Base-by-base conservation (phyloP, 108 stramenopile genomes). In the Cyclotella atomus region DNA sequence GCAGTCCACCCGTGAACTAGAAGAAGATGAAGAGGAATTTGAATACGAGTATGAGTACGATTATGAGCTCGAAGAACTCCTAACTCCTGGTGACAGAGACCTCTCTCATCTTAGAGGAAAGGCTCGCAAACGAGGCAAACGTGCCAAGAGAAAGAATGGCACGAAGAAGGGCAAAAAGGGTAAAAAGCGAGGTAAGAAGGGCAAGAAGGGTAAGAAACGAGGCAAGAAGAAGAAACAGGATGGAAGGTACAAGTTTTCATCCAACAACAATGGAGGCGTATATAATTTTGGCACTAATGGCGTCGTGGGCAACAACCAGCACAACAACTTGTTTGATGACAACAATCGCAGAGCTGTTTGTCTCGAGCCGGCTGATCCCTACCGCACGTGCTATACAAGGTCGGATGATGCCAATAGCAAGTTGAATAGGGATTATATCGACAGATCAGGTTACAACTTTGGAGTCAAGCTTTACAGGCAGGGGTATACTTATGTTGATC, bases 381-480 rank as follows among this genome's bases (percentile, higher is more conserved):
- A 68, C 33, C 66, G 66, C 7, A 54, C 66, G 1, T 68, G 66
- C 33, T 68, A 45, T 52, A 24, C 47, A 24, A 24, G 66, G 23
- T 20, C 66, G 6, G 19, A 30, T 21, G 66, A 68, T 36, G 52
- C 66, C 34, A 53, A 52, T 20, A 68, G 34, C 45, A 46, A 38
- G 25, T 3, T 68, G 8, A 54, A 34, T 16, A 34, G 24, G 20
- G 45, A 47, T 65, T 38, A 30, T 21, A 57, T 57, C 32, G 56
- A 57, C n/a, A 28, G 56, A 1, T 57, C 56, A 2, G 56, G 56
- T 10, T 57, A 57, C 10, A 57, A 57, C 29, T 57, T 57, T 57
- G 56, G 56, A 14, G 14, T 57, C 56, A 57, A 57, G 30, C 56
- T 57, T 32, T 57, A 57, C 12, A 57, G n/a, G 56, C 56, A 57